Evolutionary conservation across 148 eudicot species (phyloP), one percentile per base, ranked within the genome.

Genomic region (Camellia japonica): DNA sequence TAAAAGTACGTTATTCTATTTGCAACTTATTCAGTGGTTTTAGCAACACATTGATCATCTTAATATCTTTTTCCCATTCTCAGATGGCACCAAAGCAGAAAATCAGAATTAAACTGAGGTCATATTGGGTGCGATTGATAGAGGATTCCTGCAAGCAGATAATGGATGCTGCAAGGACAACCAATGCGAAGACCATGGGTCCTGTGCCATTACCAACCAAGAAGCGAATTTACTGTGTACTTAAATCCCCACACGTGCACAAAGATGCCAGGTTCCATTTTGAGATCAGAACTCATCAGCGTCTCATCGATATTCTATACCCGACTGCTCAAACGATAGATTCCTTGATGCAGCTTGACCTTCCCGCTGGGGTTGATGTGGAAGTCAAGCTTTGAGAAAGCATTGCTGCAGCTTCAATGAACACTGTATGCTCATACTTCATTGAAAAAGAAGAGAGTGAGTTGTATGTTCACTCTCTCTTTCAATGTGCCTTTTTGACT

Each of bases 261-360:
- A 94, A 97, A 83, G 99, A 96, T 74, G 99, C 99, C 11, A 90
- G 99, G 71, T 94, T 93, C 84, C 99, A 96, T 81, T 96, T 93
- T 47, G 99, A 96, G 86, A 96, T 96, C 81, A 84, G 99, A 85
- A 96, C 99, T 16, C 99, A 96, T 77, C 95, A 89, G 80, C 92
- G 99, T 44, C 91, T 96, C 47, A 96, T 96, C 18, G 98, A 96
- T 78, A 96, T 96, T 75, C 87, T 92, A 38, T 83, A 92, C 83
- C 99, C 99, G 7, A 96, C 99, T 75, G 98, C 98, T 71, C 92
- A 96, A 86, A 96, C 99, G 10, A 94, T 97, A 18, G 99, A 97
- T 84, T 88, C 97, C 0, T 81, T 97, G 87, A 94, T 97, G 99
- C 97, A 88, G 84, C 97, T 97, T 81, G 99, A 97, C 80, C 92